Percentiles rank a stretch among this genome's conserved stretches.
phyloP scores from a whole-genome alignment of 805 yeast species.

The Blastobotrys chiropterorum region DNA sequence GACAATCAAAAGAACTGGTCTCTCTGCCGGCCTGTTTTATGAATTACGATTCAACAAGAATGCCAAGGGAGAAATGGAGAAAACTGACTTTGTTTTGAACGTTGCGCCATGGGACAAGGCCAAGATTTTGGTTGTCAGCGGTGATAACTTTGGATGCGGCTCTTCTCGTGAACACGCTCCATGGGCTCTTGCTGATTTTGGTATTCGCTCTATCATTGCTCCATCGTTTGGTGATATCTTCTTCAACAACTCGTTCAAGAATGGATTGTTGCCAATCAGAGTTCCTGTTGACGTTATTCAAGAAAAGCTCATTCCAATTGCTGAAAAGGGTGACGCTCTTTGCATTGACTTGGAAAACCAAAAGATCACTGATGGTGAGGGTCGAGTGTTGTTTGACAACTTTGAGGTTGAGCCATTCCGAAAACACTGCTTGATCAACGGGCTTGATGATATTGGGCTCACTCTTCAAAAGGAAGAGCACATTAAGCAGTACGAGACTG shows the following conservation, averaged over 20 bases:
- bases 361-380: constrained; percentile 59
- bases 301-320: constrained; percentile 72
- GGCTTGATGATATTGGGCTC: constrained; percentile 94
- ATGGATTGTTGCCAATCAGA: constrained; percentile 90
- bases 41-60: constrained; percentile 71
- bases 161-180: constrained; percentile 99
- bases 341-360: constrained; percentile 85
- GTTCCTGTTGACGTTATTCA: constrained; percentile 71
- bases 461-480: constrained; percentile 83
- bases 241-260: constrained; percentile 94
- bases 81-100: constrained; percentile 88
- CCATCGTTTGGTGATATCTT: constrained; percentile 98
- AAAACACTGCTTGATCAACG: constrained; percentile 90
- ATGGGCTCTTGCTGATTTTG: constrained; percentile 98
- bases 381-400: constrained; percentile 68
- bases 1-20: constrained; percentile 96
- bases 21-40: constrained; percentile 80
- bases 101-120: constrained; percentile 76
- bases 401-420: constrained; percentile 89
- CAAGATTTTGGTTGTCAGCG: constrained; percentile 81
- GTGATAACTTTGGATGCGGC: constrained; percentile 98
- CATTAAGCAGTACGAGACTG: constrained; percentile 67
- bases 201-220: constrained; percentile 91
- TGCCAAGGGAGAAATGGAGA: constrained; percentile 26
- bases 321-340: constrained; percentile 62